These are phyloP conservation scores for Aspergillus sp. DNA, from an alignment of 2,329 filamentous ascomycete species.

Conservation along the genomic window DNA sequence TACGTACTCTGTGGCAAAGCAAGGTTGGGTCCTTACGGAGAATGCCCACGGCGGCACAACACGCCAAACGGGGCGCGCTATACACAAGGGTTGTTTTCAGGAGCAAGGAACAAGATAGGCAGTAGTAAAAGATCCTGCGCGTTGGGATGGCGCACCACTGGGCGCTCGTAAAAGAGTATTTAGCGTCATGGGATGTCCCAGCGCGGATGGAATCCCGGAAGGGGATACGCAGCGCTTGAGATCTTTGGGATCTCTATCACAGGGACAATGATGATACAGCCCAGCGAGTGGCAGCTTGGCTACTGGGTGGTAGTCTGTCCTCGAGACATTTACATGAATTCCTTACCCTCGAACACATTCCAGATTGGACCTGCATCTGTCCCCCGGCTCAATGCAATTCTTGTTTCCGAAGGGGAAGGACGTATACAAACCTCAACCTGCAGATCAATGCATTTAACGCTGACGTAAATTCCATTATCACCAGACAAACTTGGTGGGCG, in stretches of 20 bases:
- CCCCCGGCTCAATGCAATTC: no score
- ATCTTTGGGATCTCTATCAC: background rate
- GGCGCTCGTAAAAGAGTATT: background rate
- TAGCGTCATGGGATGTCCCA: background rate
- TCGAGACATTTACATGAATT: no score
- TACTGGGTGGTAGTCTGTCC: no score
- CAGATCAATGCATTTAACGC: no score
- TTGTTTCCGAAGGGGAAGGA: no score
- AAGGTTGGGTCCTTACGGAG: background rate
- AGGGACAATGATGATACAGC: background rate
- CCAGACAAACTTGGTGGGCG: no score
- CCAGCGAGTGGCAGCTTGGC: background rate
- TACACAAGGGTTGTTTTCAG: background rate
- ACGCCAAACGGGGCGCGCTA: background rate
- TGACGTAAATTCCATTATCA: no score
- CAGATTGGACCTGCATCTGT: no score
- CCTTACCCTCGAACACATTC: no score
- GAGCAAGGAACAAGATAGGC: background rate
- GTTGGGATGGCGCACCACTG: background rate
- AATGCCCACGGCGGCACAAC: background rate
- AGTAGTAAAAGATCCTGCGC: background rate
- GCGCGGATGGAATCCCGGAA: background rate
- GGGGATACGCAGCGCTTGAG: background rate
- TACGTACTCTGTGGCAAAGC: no score
- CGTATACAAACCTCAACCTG: no score